Conservation (phyloP, 108 stramenopile species). For the Phaeodactylum tricornutum region DNA sequence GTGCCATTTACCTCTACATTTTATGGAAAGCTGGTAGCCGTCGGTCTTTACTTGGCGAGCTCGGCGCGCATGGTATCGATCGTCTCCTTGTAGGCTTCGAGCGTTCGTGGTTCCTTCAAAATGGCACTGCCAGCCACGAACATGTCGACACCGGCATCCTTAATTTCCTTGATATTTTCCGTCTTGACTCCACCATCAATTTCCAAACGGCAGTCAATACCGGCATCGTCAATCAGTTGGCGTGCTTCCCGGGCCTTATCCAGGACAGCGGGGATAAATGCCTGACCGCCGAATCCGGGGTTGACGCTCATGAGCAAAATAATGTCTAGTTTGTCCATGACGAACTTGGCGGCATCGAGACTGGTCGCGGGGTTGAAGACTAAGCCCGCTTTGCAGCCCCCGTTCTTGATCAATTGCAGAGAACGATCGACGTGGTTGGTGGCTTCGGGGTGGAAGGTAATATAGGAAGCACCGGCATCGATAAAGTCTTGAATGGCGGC, state of each 20-base stretch:
- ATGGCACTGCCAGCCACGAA: slow-evolving; percentile 97
- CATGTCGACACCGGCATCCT: slow-evolving; percentile 97
- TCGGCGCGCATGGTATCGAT: slow-evolving; percentile 94
- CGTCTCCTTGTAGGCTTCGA: slow-evolving; percentile 91
- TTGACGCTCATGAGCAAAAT: slow-evolving; percentile 98
- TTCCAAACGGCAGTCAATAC: slow-evolving; percentile 94
- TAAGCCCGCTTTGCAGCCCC: slow-evolving; percentile 96
- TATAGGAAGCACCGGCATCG: slow-evolving; percentile 95
- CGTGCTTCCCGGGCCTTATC: slow-evolving; percentile 94
- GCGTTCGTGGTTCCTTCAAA: slow-evolving; percentile 90
- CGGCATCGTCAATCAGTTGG: slow-evolving; percentile 91
- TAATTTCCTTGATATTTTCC: slow-evolving; percentile 92
- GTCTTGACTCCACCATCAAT: slow-evolving; percentile 92
- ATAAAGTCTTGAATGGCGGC: slow-evolving; percentile 89
- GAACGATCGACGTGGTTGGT: slow-evolving; percentile 93
- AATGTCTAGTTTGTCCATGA: slow-evolving; percentile 97
- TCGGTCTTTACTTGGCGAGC: no score
- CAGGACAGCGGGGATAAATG: slow-evolving; percentile 86
- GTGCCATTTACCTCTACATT: not conserved
- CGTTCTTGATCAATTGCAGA: slow-evolving; percentile 87
- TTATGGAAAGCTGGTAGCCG: slow-evolving; percentile 29
- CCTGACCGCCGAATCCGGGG: slow-evolving; percentile 97
- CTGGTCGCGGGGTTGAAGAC: slow-evolving; percentile 97
- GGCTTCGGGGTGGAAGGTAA: slow-evolving; percentile 99
- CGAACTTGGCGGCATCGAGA: slow-evolving; percentile 80